phyloP scores from a whole-genome alignment of 2,329 filamentous ascomycete species.

The Ophidiomyces ophidiicola region DNA sequence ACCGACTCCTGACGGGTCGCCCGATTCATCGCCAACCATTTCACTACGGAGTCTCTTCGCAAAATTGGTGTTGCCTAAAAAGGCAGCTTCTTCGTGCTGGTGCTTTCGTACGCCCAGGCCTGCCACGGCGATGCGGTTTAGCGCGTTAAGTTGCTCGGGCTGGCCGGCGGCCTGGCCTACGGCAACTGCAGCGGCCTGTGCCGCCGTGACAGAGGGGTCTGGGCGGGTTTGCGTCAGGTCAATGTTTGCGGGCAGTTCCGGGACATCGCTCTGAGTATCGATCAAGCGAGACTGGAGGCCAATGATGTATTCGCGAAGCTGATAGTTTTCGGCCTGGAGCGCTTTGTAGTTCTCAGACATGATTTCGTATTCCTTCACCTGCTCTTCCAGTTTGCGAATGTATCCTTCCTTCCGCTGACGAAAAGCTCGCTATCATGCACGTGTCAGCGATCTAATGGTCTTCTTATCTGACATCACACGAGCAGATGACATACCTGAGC shows the following conservation, averaged over 20 bases:
- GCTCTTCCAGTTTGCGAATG: conserved; percentile 92
- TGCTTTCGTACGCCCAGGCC: conserved; percentile 35
- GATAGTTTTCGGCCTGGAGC: conserved; percentile 80
- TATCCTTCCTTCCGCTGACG: conserved; percentile 95
- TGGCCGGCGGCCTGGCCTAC: conserved; percentile 6
- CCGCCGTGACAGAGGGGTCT: conserved; percentile 22
- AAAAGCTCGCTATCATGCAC: conserved; percentile 63
- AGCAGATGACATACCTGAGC: conserved; percentile 60
- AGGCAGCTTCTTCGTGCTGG: conserved; percentile 28
- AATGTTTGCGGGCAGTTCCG: conserved; percentile 68
- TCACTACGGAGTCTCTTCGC: conserved; percentile 18
- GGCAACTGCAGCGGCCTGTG: conserved; percentile 8
- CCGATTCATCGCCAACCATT: conserved; percentile 4
- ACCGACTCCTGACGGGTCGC: background rate
- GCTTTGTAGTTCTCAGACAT: conserved; percentile 67
- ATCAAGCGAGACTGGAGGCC: conserved; percentile 76
- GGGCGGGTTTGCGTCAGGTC: conserved; percentile 50
- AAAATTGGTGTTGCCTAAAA: conserved; percentile 23
- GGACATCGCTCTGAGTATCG: conserved; percentile 71
- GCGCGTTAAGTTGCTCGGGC: conserved; percentile 30
- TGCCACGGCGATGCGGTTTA: conserved; percentile 35
- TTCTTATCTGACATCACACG: background rate
- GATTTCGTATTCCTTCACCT: conserved; percentile 67
- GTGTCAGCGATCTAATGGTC: background rate
- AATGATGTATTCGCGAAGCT: conserved; percentile 83